Evolutionary conservation across 768 basidiomycete species (phyloP), one percentile per base, ranked within the genome.

Genomic region (Rhizopogon salebrosus): DNA sequence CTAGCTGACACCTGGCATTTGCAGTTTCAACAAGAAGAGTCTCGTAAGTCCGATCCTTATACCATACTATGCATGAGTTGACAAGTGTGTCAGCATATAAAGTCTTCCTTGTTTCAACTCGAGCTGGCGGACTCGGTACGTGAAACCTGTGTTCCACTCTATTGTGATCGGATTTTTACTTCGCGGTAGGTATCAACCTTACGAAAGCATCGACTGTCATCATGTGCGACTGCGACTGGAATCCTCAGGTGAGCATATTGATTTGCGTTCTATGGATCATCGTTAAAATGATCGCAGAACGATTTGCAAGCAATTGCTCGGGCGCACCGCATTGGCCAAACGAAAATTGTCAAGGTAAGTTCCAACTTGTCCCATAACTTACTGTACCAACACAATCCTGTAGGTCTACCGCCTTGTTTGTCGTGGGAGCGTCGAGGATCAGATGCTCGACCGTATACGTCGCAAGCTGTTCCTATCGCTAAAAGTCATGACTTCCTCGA

Each of bases 231-330:
- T 79, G 75, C 0, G 80, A 82, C 41, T 83, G 82, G 80, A 83
- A 83, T 63, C 82, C 82, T 14, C 80, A 67, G 49, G 64, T 64
- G 49, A 29, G 54, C 27, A 3, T 48, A 70, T 57, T 69, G 70
- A 13, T 14, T 34, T 16, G 18, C 3, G 23, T 10, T 31, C 14
- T 24, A 8, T 4, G 10, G 20, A 26, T 26, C 16, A 68, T 66
- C 18, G 26, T 31, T 23, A 2, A n/a, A 40, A 18, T 4, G 3
- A 18, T 22, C 14, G 22, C 56, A 90, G 65, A 91, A 89, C 63
- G 90, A 92, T 64, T 70, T 92, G 6, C 89, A 92, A 68, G 90
- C 90, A 0, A 89, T 92, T 65, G 90, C 90, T 22, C 77, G 90
- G 38, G 90, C 90, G 0, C 90, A 92, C 65, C 80, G 90, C 9